phyloP scores from a whole-genome alignment of 2,329 filamentous ascomycete species.

The Pseudogymnoascus sp. region DNA sequence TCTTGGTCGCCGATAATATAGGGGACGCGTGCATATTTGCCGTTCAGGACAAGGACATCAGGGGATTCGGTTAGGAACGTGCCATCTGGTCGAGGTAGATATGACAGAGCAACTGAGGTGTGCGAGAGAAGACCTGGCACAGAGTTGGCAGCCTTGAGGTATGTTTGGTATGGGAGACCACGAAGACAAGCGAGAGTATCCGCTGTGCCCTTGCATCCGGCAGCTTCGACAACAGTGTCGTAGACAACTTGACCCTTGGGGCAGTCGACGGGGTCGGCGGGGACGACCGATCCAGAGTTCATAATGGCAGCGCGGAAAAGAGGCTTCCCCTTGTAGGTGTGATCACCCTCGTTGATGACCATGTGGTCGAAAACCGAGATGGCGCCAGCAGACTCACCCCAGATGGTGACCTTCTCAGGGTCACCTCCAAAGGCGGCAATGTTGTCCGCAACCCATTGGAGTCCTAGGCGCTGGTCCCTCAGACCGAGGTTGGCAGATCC shows the following conservation, averaged over 20 bases:
- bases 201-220: conserved; percentile 51
- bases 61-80: conserved; percentile 54
- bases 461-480: conserved; percentile 62
- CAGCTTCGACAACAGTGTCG: conserved; percentile 50
- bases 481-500: conserved; percentile 65
- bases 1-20: conserved; percentile 69
- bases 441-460: conserved; percentile 73
- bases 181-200: conserved; percentile 63
- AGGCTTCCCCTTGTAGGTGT: conserved; percentile 65
- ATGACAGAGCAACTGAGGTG: conserved; percentile 61
- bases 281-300: conserved; percentile 61
- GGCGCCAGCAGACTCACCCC: conserved; percentile 61
- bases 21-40: conserved; percentile 52
- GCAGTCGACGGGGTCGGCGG: conserved; percentile 57
- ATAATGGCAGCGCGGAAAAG: conserved; percentile 74
- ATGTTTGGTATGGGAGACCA: conserved; percentile 47
- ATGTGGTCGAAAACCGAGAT: conserved; percentile 75
- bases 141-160: conserved; percentile 61
- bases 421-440: conserved; percentile 74
- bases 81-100: conserved; percentile 68
- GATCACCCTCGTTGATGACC: conserved; percentile 64
- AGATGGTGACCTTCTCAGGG: conserved; percentile 69
- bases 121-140: conserved; percentile 64
- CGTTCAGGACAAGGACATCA: conserved; percentile 46
- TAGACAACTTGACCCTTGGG: conserved; percentile 60